These are phyloP conservation scores for Cydonia oblonga DNA, from an alignment of 331 rosid genomes.

Conservation along the genomic window DNA sequence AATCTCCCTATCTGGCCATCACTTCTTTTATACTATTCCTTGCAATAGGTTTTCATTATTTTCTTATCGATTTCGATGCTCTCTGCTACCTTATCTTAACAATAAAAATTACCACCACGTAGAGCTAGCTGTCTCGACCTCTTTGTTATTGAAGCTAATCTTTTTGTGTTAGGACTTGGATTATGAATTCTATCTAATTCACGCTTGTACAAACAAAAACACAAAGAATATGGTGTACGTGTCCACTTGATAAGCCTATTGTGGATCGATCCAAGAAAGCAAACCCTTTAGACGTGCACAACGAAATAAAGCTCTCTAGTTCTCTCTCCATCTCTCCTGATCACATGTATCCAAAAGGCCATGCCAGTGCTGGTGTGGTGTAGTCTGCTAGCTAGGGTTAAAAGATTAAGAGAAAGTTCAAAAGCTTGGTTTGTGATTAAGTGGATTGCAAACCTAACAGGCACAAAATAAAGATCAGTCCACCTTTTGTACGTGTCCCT, in stretches of 20 bases:
- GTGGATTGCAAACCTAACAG: conserved; percentile 17
- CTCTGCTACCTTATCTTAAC: too few species aligned
- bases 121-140: too few species aligned
- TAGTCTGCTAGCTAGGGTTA: not conserved
- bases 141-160: not conserved
- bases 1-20: not conserved
- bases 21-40: not conserved
- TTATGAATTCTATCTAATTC: not conserved
- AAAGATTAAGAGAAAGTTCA: not conserved
- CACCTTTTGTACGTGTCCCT: not conserved
- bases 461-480: not conserved
- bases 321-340: not conserved
- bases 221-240: not conserved
- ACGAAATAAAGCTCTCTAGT: not conserved
- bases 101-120: too few species aligned
- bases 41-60: not conserved
- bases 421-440: not conserved
- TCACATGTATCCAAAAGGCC: not conserved
- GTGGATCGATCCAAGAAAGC: not conserved
- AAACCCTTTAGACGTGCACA: not conserved
- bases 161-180: too few species aligned
- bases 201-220: not conserved
- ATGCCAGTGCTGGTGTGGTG: not conserved
- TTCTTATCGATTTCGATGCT: too few species aligned
- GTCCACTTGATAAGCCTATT: not conserved